Base-by-base conservation (phyloP, 352 stramenopile species). In the Phytopythium ostracodes region DNA sequence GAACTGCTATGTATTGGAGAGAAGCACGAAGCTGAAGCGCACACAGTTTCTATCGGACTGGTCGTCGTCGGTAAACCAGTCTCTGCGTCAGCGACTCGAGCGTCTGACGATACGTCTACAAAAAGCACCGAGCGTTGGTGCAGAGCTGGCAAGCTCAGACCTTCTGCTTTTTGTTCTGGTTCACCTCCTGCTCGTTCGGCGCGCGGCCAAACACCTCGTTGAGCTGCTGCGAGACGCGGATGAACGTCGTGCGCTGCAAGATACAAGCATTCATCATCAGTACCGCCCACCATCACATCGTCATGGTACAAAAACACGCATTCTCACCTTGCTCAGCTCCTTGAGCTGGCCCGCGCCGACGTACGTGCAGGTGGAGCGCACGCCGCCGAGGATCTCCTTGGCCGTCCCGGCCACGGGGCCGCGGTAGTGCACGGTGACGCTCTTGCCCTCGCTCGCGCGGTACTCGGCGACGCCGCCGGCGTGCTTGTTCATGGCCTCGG, bases 321-420 rank as follows among this genome's bases (percentile, higher is more conserved):
- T 55, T 33, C 61, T 29, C 65, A 87, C 77, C 77, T 97, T 98
- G 72, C 89, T 92, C 29, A 98, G 81, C 65, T 98, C 89, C 70
- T 96, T 96, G 29, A 98, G 69, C 56, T 89, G 77, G 56, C 70
- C 72, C 4, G 92, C 92, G 15, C 92, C 92, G 2, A 98, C 92
- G 70, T 98, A 98, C 38, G 92, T 98, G 70, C 92, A 98, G 2
- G 91, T 91, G 10, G 88, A 97, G 22, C 92, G 85, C 53, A 98
- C 76, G n/a, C 92, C 92, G 14, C 92, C 92, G 17, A 98, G 79
- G 36, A 98, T 95, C 59, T 98, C 89, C 64, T 91, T 91, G 56
- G 89, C 84, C 17, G 89, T 97, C 6, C 42, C 74, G 14, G 71
- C 68, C 29, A 97, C 89, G 1, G 89, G 72, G 1, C 92, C 92